phyloP scores from a whole-genome alignment of 1,284 basidiomycete species.

The Salmacisia buchloeana region DNA sequence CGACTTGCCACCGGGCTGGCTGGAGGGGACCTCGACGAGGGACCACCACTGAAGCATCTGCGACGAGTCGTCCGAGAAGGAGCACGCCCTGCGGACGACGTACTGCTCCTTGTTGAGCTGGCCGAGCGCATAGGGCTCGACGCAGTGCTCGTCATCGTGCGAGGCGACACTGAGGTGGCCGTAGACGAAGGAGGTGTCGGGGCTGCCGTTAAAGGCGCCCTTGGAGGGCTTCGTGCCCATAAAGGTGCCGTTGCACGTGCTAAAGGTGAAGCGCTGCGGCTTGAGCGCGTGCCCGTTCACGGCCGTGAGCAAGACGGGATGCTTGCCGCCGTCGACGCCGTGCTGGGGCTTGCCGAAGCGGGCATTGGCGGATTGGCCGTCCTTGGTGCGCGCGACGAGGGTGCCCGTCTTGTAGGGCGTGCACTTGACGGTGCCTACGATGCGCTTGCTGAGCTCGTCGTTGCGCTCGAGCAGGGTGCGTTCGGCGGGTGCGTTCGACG shows the following conservation, averaged over 20 bases:
- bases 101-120: background rate
- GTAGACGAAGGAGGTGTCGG: background rate
- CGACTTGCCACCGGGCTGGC: background rate
- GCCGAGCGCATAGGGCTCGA: background rate
- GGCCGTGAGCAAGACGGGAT: background rate
- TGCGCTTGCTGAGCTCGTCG: background rate
- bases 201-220: background rate
- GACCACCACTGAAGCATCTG: slow-evolving; percentile 2
- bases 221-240: background rate
- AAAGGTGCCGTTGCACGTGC: background rate
- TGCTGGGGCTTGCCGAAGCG: background rate
- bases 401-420: slow-evolving; percentile 6
- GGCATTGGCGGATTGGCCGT: background rate
- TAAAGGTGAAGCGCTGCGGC: slow-evolving; percentile 1
- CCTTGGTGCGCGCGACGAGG: background rate
- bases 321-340: background rate
- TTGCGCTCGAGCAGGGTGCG: background rate
- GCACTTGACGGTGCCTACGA: background rate
- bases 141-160: background rate
- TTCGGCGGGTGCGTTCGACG: no score
- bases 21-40: slow-evolving; percentile 10
- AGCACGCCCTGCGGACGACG: background rate
- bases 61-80: background rate
- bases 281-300: background rate
- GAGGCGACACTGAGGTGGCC: background rate